Percentiles rank a stretch among this genome's conserved stretches.
Conservation (phyloP, 192 early-diverging fungal species). For the Chytriomyces hyalinus region DNA sequence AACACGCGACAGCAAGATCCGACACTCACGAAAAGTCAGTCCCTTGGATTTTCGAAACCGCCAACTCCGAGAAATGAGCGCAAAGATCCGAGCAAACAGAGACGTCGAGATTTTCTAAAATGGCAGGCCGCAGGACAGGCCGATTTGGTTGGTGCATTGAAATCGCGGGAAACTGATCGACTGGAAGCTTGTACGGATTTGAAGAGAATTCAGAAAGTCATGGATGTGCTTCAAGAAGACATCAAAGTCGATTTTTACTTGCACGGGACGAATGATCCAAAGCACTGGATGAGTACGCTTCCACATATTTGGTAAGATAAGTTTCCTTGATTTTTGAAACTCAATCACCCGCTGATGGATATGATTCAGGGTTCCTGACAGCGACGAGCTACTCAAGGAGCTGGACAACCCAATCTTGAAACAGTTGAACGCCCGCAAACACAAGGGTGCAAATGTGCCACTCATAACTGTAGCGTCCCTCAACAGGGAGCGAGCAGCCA, state of each 20-base stretch:
- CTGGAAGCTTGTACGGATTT: constrained; percentile 22
- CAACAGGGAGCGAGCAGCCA: constrained; percentile 15
- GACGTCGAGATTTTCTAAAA: constrained; percentile 22
- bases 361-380: constrained; percentile 15
- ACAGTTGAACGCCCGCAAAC: constrained; percentile 11
- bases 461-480: constrained; percentile 19
- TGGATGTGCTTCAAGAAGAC: constrained; percentile 21
- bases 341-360: not conserved
- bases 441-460: constrained; percentile 2
- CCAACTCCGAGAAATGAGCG: not conserved
- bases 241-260: constrained; percentile 30
- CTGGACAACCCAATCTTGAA: constrained; percentile 20
- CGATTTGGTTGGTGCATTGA: constrained; percentile 3
- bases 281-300: constrained; percentile 33
- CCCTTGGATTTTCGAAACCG: constrained; percentile 12
- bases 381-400: constrained; percentile 22
- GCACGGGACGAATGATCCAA: constrained; percentile 16
- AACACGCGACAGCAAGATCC: not conserved
- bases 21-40: not conserved
- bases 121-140: constrained; percentile 16
- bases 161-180: constrained; percentile 3
- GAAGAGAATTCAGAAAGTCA: constrained; percentile 3
- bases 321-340: not conserved
- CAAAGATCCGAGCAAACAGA: constrained; percentile 19
- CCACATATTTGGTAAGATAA: constrained; percentile 28